These are phyloP conservation scores for Sporopachydermia lactativora DNA, from an alignment of 805 yeast genomes.

Conservation along the genomic window DNA sequence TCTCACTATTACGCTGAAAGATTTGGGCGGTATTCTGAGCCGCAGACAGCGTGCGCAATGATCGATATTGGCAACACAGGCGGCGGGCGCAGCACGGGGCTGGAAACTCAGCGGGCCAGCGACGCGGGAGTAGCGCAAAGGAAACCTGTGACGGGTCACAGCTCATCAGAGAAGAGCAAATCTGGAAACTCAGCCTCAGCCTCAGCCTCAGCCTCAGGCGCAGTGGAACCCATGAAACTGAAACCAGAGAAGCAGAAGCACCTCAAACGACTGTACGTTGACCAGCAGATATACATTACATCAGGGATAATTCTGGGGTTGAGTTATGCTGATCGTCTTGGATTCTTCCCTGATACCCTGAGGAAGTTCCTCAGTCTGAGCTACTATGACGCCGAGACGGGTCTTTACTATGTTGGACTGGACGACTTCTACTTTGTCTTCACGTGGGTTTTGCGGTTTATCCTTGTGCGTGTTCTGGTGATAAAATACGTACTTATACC, in stretches of 20 bases:
- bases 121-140: conserved; percentile 8
- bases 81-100: no score
- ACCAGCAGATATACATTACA: neutral
- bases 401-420: conserved; percentile 38
- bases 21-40: no score
- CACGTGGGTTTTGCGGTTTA: conserved; percentile 39
- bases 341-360: neutral
- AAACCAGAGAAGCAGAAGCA: neutral
- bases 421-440: conserved; percentile 42
- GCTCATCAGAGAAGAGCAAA: no score
- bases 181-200: neutral
- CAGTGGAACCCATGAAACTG: neutral
- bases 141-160: conserved; percentile 11
- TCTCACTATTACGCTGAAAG: no score
- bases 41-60: no score
- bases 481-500: conserved; percentile 49
- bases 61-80: no score
- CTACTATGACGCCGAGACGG: neutral
- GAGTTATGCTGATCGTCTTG: neutral
- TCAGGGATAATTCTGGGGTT: neutral
- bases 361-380: neutral
- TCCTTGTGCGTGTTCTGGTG: conserved; percentile 42
- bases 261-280: neutral
- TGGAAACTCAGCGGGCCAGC: conserved; percentile 19
- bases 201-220: no score